Evolutionary conservation across 1,284 basidiomycete species (phyloP).

Genomic region (Sanghuangporus weigelae): DNA sequence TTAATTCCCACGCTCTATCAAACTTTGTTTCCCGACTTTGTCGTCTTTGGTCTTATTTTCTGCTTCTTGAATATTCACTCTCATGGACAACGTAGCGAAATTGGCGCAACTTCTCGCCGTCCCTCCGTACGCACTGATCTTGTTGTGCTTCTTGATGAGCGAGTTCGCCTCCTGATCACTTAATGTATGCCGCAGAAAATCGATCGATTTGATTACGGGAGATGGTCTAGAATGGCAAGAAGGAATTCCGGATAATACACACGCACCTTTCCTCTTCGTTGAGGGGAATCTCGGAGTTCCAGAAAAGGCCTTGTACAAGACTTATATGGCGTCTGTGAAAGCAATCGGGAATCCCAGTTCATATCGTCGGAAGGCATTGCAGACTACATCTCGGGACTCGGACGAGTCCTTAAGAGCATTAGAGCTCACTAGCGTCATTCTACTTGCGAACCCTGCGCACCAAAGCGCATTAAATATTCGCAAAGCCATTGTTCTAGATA

Average conservation of each 20-base stretch:
- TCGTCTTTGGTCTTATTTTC: neutral
- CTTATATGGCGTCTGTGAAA: constrained; percentile 42
- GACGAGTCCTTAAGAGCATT: neutral
- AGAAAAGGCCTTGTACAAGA: constrained; percentile 44
- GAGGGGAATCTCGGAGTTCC: constrained; percentile 63
- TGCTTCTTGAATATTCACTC: neutral
- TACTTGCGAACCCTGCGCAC: constrained; percentile 64
- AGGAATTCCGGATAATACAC: constrained; percentile 20
- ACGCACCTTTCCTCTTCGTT: constrained; percentile 45
- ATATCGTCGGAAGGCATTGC: neutral
- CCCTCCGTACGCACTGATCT: neutral
- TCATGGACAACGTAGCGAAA: neutral
- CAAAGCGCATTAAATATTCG: constrained; percentile 57
- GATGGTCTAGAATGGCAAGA: constrained; percentile 35
- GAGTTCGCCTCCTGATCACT: too few relatives aligned
- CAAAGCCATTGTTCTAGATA: constrained; percentile 40
- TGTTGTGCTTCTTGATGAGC: too few relatives aligned
- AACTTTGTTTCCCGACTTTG: too few relatives aligned
- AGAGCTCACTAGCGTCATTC: constrained; percentile 30
- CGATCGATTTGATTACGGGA: constrained; percentile 49
- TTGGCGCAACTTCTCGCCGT: neutral
- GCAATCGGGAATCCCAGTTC: constrained; percentile 29
- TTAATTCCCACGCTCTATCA: too few relatives aligned
- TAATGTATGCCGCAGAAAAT: constrained; percentile 21
- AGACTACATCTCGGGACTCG: constrained; percentile 12